These are phyloP conservation scores for Cryptosporidium meleagridis DNA, from an alignment of 169 alveolate species.

Conservation along the genomic window DNA sequence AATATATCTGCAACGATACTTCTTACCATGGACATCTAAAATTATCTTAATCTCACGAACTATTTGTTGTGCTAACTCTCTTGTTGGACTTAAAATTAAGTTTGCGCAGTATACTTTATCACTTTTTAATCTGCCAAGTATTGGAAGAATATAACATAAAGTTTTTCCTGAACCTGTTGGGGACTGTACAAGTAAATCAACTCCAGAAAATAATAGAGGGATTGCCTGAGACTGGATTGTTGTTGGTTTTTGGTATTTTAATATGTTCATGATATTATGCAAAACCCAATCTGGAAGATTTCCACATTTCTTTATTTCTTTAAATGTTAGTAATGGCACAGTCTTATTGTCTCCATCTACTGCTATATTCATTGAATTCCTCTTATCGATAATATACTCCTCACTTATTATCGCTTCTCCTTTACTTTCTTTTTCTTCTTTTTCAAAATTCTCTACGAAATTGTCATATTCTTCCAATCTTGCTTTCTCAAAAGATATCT, in stretches of 20 bases:
- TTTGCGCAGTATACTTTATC: slow-evolving; percentile 47
- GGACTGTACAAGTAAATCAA: slow-evolving; percentile 84
- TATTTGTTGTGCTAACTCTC: slow-evolving; percentile 90
- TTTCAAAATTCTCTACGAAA: not conserved
- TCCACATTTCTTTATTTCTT: slow-evolving; percentile 14
- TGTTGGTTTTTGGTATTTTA: slow-evolving; percentile 81
- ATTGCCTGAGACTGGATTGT: slow-evolving; percentile 86
- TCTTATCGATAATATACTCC: not conserved
- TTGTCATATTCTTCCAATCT: not conserved
- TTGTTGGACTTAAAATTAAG: slow-evolving; percentile 88
- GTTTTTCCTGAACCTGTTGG: slow-evolving; percentile 94
- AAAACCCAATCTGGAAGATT: slow-evolving; percentile 46
- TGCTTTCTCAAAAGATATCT: slow-evolving; percentile 26
- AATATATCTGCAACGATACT: slow-evolving; percentile 47
- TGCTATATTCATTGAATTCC: slow-evolving; percentile 31
- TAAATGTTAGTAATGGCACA: slow-evolving; percentile 17
- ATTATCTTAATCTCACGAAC: slow-evolving; percentile 79
- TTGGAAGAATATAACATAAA: slow-evolving; percentile 89
- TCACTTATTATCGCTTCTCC: not conserved
- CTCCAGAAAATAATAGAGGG: slow-evolving; percentile 82
- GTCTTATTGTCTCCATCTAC: slow-evolving; percentile 72
- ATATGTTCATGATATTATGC: slow-evolving; percentile 6
- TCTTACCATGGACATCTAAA: slow-evolving; percentile 57
- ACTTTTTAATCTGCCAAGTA: slow-evolving; percentile 75
- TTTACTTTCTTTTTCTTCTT: not conserved